Evolutionary conservation across 2,329 filamentous ascomycete genomes (phyloP).

Genomic region (Aspergillus fijiensis): DNA sequence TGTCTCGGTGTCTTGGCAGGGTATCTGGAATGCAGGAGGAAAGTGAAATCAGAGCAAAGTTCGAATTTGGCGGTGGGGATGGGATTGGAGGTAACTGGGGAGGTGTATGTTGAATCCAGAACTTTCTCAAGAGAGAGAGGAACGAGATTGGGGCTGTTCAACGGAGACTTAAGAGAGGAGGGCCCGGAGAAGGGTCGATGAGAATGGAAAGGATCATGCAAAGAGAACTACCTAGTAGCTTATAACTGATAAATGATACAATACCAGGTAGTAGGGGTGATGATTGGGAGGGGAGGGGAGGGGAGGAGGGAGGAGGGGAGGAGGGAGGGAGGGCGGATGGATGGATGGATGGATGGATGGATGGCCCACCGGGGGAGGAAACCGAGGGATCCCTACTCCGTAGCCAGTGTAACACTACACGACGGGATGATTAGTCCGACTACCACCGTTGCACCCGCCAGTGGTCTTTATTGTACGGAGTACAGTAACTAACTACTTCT

Average conservation of each 20-base stretch:
- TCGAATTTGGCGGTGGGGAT: neutral
- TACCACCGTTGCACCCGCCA: constrained; percentile 27
- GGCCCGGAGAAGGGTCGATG: too few species aligned
- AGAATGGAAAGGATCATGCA: too few species aligned
- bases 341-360: too few species aligned
- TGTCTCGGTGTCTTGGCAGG: constrained; percentile 7
- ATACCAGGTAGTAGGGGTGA: neutral
- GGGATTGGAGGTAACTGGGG: neutral
- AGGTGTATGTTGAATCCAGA: too few species aligned
- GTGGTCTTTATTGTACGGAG: too few species aligned
- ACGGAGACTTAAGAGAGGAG: too few species aligned
- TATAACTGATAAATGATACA: neutral
- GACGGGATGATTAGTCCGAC: constrained; percentile 19
- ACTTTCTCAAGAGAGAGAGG: neutral
- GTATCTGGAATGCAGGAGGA: constrained; percentile 4
- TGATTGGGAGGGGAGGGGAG: neutral
- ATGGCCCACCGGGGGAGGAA: neutral
- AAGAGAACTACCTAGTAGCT: too few species aligned
- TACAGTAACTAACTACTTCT: too few species aligned
- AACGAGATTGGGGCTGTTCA: neutral
- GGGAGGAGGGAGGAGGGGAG: too few species aligned
- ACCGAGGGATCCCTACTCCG: constrained; percentile 1
- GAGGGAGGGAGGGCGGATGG: too few species aligned
- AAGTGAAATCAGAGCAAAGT: neutral
- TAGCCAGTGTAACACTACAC: constrained; percentile 23